A percentile compares a stretch with the other conserved stretches of the same genome.
phyloP scores from a whole-genome alignment of 1,284 basidiomycete species.

The Cutaneotrichosporon mucoides region DNA sequence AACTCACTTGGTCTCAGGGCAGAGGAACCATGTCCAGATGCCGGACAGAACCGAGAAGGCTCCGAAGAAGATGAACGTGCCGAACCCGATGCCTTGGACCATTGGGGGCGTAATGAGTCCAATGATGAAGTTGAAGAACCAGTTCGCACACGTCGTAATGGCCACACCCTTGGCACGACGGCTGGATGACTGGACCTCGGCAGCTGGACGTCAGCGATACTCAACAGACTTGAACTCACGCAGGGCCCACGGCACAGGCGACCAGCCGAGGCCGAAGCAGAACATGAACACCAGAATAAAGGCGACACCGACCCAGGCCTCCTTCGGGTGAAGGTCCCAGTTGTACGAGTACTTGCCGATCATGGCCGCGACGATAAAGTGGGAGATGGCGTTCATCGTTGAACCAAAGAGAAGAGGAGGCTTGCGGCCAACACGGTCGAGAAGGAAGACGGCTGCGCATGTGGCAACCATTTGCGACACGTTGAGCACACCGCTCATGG shows the following conservation, averaged over 20 bases:
- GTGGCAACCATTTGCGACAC: conserved; percentile 39
- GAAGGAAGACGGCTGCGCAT: conserved; percentile 35
- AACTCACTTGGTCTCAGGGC: conserved; percentile 29
- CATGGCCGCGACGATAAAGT: conserved; percentile 30
- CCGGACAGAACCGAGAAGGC: conserved; percentile 14
- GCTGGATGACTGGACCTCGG: conserved; percentile 5
- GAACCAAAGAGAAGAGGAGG: conserved; percentile 30
- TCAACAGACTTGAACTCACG: conserved; percentile 26
- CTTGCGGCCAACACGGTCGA: conserved; percentile 46
- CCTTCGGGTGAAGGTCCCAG: conserved; percentile 20
- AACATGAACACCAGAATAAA: conserved; percentile 27
- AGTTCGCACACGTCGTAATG: conserved; percentile 24
- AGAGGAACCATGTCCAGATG: conserved; percentile 22
- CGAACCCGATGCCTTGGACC: conserved; percentile 22
- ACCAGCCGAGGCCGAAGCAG: conserved; percentile 17
- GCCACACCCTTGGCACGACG: conserved; percentile 42
- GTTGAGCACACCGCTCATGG: conserved; percentile 44
- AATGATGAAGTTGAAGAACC: conserved; percentile 79
- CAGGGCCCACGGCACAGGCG: conserved; percentile 33
- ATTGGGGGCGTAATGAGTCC: conserved; percentile 33
- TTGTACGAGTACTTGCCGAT: conserved; percentile 14
- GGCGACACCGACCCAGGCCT: conserved; percentile 31
- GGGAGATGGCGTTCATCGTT: conserved; percentile 12
- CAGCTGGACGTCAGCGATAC: neutral
- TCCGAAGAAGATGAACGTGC: conserved; percentile 34